Evolutionary conservation across 805 yeast genomes (phyloP), one percentile per base, ranked within the genome.

Genomic region (Saccharomycopsis javanensis): DNA sequence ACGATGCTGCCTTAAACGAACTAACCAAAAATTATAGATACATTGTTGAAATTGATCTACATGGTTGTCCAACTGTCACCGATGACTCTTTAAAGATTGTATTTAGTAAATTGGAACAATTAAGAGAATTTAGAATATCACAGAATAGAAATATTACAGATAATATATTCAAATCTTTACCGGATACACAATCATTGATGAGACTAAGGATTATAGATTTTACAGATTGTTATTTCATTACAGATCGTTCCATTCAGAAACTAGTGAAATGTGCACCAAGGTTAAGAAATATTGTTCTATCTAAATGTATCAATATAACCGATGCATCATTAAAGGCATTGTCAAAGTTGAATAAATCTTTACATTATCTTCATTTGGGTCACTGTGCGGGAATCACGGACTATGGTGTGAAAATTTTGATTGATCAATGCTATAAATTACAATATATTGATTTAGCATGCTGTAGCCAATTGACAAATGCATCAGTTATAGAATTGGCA

Each of bases 401-500:
- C 71, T 79, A 76, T 60, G 97, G 97, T 20, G 94, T 94, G 16
- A 78, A 81, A 30, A 76, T 79, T 10, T 74, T 92, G 60, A 87
- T 88, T 11, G 78, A 85, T 62, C 77, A 79, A 51, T 94, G 98
- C 66, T 86, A 86, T 58, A 76, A 96, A 58, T 81, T 92, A 57
- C 95, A 88, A 65, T 92, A 91, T 69, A 88, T 92, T 62, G 99
- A 92, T 71, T 79, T 94, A 59, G 98, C 98, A 15, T 91, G 97
- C 70, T 92, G 99, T 68, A 76, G 85, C 0, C 95, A 88, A 68
- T 76, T 92, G 56, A 90, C 98, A 1, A 88, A 94, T 71, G 79
- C 81, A 64, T 82, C 96, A 1, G 79, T 94, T 46, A 77, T 80
- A 46, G 95, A 85, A 65, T 73, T 92, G 61, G 80, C 96, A 2